Conservation (phyloP, 805 yeast species). For the Zygoascus biomembranicola region DNA sequence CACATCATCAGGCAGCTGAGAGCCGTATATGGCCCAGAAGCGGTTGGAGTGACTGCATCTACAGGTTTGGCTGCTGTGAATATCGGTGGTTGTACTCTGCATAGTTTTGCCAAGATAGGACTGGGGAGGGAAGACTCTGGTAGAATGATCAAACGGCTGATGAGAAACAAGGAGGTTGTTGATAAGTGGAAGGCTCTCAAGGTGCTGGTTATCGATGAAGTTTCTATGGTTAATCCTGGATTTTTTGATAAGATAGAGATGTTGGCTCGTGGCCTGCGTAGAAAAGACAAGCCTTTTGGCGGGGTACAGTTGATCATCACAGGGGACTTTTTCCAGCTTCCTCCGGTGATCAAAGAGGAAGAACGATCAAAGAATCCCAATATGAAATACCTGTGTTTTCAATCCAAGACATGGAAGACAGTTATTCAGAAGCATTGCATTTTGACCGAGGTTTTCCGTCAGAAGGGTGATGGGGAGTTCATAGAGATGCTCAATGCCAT, state of each 20-base stretch:
- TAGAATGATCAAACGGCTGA: slow-evolving; percentile 45
- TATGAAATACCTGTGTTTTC: slow-evolving; percentile 55
- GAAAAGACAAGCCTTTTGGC: slow-evolving; percentile 62
- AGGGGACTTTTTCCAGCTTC: slow-evolving; percentile 93
- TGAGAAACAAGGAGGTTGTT: slow-evolving; percentile 33
- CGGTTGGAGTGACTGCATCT: slow-evolving; percentile 85
- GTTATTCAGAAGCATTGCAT: slow-evolving; percentile 56
- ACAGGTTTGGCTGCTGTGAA: slow-evolving; percentile 93
- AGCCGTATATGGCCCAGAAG: slow-evolving; percentile 33
- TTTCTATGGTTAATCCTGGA: slow-evolving; percentile 82
- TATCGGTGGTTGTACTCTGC: slow-evolving; percentile 83
- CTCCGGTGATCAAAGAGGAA: slow-evolving; percentile 54
- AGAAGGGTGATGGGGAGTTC: slow-evolving; percentile 56
- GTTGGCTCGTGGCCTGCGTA: slow-evolving; percentile 51
- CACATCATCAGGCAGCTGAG: slow-evolving; percentile 49
- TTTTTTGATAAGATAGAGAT: slow-evolving; percentile 65
- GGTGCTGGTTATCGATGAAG: slow-evolving; percentile 80
- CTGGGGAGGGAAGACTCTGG: slow-evolving; percentile 47
- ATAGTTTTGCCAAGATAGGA: slow-evolving; percentile 78
- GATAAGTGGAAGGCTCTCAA: slow-evolving; percentile 57
- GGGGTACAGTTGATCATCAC: slow-evolving; percentile 82
- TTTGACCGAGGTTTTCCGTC: slow-evolving; percentile 77
- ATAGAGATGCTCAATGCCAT: slow-evolving; percentile 74
- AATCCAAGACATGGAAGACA: slow-evolving; percentile 60
- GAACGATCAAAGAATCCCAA: not conserved